Percentiles rank a stretch among this genome's conserved stretches.
Conservation (phyloP, 1,284 basidiomycete genomes). For the Heterobasidion parviporum region DNA sequence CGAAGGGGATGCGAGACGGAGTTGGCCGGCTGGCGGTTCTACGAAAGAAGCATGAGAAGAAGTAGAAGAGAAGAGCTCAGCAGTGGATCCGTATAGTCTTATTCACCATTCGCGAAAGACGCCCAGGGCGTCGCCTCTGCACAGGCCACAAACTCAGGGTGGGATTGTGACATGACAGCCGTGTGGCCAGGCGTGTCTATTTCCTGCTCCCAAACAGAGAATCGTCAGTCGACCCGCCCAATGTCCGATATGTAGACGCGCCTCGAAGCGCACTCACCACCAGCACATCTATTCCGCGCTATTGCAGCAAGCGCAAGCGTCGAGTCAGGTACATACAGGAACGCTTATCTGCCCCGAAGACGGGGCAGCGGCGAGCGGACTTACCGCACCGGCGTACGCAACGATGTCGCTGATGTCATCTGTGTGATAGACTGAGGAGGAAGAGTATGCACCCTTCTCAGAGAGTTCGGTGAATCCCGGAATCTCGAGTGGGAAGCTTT, state of each 20-base stretch:
- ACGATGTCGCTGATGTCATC: conserved; percentile 58
- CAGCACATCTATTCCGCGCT: conserved; percentile 5
- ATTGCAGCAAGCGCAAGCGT: conserved; percentile 1
- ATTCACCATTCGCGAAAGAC: conserved; percentile 20
- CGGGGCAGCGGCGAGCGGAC: conserved; percentile 14
- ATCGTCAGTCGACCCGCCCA: not conserved
- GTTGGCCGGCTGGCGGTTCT: conserved; percentile 41
- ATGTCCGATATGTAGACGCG: too few relatives aligned
- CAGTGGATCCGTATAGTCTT: not conserved
- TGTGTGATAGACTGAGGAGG: conserved; percentile 47
- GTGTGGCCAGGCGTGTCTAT: conserved; percentile 51
- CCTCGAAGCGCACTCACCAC: not conserved
- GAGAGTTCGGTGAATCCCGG: conserved; percentile 58
- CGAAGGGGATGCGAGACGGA: conserved; percentile 27
- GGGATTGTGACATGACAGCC: conserved; percentile 28
- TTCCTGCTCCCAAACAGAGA: conserved; percentile 25
- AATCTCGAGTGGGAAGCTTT: conserved; percentile 70
- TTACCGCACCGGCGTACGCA: conserved; percentile 62
- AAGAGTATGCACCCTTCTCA: conserved; percentile 59
- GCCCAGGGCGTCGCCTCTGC: conserved; percentile 18
- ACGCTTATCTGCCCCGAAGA: too few relatives aligned
- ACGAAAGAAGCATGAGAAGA: not conserved
- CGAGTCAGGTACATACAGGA: not conserved
- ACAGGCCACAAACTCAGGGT: conserved; percentile 38
- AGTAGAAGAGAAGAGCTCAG: not conserved